Evolutionary conservation across 352 stramenopile genomes (phyloP).

Genomic region (Pythium sp.): DNA sequence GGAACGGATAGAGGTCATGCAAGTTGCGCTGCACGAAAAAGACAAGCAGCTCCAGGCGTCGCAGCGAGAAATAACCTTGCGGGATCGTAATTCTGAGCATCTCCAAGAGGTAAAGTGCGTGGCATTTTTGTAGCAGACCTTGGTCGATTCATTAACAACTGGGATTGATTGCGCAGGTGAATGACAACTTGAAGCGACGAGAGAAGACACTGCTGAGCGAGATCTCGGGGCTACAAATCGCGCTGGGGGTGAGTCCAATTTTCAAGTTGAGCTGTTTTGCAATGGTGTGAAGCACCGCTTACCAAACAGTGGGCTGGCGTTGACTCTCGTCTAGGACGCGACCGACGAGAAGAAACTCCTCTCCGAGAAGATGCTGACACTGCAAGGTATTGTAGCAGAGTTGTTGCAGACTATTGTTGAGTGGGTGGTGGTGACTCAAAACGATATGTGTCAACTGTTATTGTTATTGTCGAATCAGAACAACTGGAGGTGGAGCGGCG

Average conservation of each 20-base stretch:
- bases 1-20: slow-evolving; percentile 33
- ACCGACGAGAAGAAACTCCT: slow-evolving; percentile 54
- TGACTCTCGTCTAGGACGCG: slow-evolving; percentile 31
- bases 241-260: slow-evolving; percentile 33
- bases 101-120: slow-evolving; percentile 38
- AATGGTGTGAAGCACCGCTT: neutral
- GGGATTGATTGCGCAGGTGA: slow-evolving; percentile 19
- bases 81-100: slow-evolving; percentile 36
- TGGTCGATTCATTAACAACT: neutral
- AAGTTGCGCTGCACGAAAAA: slow-evolving; percentile 41
- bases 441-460: neutral
- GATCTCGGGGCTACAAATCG: slow-evolving; percentile 50
- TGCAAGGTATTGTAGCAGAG: slow-evolving; percentile 38
- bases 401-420: slow-evolving; percentile 8
- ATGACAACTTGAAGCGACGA: slow-evolving; percentile 44
- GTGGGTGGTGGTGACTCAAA: neutral
- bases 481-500: slow-evolving; percentile 60
- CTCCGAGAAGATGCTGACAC: slow-evolving; percentile 40
- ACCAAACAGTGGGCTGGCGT: neutral
- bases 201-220: slow-evolving; percentile 56
- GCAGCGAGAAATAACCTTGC: slow-evolving; percentile 36
- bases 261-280: neutral
- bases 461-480: slow-evolving; percentile 25
- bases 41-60: slow-evolving; percentile 43
- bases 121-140: neutral